Evolutionary conservation across 805 yeast species (phyloP).

Genomic region (Torulaspora quercuum): DNA sequence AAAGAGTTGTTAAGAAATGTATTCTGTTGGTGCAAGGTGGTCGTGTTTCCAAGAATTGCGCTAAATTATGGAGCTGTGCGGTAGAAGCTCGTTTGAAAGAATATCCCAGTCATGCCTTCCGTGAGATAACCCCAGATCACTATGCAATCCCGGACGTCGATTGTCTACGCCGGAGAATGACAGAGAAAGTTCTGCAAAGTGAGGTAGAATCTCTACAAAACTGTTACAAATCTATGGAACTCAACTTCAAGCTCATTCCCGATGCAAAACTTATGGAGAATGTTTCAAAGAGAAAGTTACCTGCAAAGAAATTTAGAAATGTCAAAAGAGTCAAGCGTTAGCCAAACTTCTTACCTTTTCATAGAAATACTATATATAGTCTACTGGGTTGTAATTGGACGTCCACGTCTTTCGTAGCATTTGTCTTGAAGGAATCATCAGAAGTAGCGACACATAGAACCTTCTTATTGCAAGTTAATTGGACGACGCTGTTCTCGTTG

Average conservation of each 20-base stretch:
- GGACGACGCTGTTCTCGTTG: conserved; percentile 42
- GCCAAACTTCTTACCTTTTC: background rate
- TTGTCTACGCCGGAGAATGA: conserved; percentile 43
- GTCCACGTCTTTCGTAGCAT: conserved; percentile 25
- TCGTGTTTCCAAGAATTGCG: conserved; percentile 43
- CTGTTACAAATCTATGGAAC: conserved; percentile 33
- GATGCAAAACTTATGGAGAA: conserved; percentile 60
- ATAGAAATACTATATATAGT: conserved; percentile 22
- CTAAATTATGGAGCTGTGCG: conserved; percentile 29
- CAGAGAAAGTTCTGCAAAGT: conserved; percentile 51
- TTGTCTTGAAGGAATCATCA: conserved; percentile 48
- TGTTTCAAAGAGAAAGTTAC: conserved; percentile 50
- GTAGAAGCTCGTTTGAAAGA: conserved; percentile 37
- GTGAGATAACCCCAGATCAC: conserved; percentile 24
- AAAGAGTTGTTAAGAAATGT: conserved; percentile 55
- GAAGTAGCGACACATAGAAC: conserved; percentile 46
- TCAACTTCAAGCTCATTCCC: conserved; percentile 44
- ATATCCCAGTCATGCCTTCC: conserved; percentile 45
- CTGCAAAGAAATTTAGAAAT: conserved; percentile 21
- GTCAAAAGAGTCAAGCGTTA: conserved; percentile 12
- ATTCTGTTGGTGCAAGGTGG: conserved; percentile 55
- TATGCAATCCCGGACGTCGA: conserved; percentile 18
- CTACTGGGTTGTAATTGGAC: conserved; percentile 26
- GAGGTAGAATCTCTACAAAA: conserved; percentile 51
- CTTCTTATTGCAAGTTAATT: conserved; percentile 33